phyloP scores from a whole-genome alignment of 306 rosid species.

The Sophora flavescens region DNA sequence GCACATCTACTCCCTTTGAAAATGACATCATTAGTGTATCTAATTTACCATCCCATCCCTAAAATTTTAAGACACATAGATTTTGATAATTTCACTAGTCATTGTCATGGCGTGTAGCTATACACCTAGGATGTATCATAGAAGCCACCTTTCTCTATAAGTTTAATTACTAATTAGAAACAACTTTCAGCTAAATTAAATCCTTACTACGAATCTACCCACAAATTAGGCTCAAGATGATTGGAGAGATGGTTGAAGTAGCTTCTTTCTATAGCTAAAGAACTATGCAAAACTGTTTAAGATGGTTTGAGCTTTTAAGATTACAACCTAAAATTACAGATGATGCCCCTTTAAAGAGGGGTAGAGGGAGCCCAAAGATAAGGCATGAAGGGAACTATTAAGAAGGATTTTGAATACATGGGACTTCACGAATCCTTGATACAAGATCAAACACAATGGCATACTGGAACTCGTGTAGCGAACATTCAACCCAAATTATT shows the following conservation, averaged over 20 bases:
- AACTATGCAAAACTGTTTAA: not conserved
- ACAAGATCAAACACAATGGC: not conserved
- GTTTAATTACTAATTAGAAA: not conserved
- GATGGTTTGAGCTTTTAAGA: not conserved
- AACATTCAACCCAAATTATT: not conserved
- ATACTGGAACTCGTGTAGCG: not conserved
- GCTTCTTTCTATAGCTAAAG: not conserved
- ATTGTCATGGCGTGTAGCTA: not conserved
- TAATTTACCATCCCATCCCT: not conserved
- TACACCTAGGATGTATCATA: not conserved
- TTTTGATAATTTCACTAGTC: not conserved
- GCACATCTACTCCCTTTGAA: not conserved
- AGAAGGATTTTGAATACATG: not conserved
- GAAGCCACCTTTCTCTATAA: not conserved
- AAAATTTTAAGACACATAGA: not conserved
- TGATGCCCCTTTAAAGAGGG: not conserved
- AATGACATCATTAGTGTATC: constrained; percentile 6
- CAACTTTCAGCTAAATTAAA: not conserved
- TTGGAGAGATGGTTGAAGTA: not conserved
- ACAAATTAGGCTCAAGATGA: not conserved
- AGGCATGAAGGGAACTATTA: not conserved
- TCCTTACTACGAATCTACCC: not conserved
- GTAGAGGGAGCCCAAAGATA: not conserved
- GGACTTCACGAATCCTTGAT: not conserved
- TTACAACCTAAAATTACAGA: not conserved